Evolutionary conservation across 2,329 filamentous ascomycete species (phyloP).

Genomic region (Hymenoscyphus infarciens): DNA sequence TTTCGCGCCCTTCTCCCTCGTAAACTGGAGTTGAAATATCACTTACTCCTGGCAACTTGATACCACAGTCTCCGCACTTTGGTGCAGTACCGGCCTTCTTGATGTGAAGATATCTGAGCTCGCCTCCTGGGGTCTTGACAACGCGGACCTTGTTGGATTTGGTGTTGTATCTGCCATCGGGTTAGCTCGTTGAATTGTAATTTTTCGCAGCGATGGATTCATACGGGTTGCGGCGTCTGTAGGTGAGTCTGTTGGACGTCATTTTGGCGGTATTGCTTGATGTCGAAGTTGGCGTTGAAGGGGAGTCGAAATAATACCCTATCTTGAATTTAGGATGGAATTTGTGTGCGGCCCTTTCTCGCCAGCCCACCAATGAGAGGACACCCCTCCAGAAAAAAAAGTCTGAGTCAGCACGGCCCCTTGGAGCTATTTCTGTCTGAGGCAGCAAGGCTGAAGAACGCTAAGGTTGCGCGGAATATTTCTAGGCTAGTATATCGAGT

Average conservation of each 20-base stretch:
- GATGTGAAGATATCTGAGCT: slow-evolving; percentile 95
- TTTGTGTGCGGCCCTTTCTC: neutral
- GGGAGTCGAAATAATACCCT: neutral
- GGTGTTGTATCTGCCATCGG: slow-evolving; percentile 81
- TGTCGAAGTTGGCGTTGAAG: slow-evolving; percentile 37
- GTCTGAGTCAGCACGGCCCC: neutral
- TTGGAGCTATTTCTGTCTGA: neutral
- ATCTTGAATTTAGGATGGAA: neutral
- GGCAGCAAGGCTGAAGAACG: neutral
- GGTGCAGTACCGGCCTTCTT: slow-evolving; percentile 98
- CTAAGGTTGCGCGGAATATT: neutral
- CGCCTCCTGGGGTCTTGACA: slow-evolving; percentile 93
- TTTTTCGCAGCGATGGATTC: slow-evolving; percentile 32
- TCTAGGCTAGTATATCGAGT: neutral
- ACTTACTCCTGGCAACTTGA: slow-evolving; percentile 97
- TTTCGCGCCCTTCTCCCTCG: neutral
- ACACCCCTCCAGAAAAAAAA: too few species aligned
- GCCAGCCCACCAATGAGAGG: neutral
- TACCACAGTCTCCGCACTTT: slow-evolving; percentile 99
- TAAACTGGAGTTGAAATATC: slow-evolving; percentile 9
- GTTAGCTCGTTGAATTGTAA: neutral
- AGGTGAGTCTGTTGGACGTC: slow-evolving; percentile 48
- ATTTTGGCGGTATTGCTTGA: slow-evolving; percentile 41
- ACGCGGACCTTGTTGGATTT: slow-evolving; percentile 94
- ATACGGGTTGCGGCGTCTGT: slow-evolving; percentile 73